These are phyloP conservation scores for Salvia rosmarinus DNA, from an alignment of 257 asterid genomes.

Conservation along the genomic window DNA sequence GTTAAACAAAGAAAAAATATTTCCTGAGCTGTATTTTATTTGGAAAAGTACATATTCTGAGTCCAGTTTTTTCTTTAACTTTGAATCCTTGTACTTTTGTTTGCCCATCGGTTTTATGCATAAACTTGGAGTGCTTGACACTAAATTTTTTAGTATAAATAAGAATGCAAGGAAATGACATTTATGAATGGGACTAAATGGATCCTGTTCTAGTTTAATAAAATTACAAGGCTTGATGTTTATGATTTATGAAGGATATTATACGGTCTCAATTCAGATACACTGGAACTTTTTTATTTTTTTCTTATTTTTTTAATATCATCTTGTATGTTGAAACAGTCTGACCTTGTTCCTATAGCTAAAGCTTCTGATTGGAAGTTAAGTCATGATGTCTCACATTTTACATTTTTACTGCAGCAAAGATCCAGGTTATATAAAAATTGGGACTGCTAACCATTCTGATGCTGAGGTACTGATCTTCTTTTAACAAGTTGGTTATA, in stretches of 20 bases:
- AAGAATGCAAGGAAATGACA: not conserved
- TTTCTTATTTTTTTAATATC: not conserved
- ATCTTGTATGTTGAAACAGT: slow-evolving; percentile 13
- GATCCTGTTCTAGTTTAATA: not conserved
- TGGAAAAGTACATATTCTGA: not conserved
- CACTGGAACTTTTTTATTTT: not conserved
- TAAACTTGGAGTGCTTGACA: not conserved
- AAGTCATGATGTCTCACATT: slow-evolving; percentile 39
- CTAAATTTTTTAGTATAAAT: not conserved
- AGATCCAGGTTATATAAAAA: slow-evolving; percentile 85
- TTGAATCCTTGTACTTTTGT: not conserved
- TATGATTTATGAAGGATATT: not conserved
- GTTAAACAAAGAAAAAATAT: slow-evolving; percentile 1
- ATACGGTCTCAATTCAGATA: not conserved
- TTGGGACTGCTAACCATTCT: slow-evolving; percentile 44
- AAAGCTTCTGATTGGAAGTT: slow-evolving; percentile 31
- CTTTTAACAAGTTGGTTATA: slow-evolving; percentile 26
- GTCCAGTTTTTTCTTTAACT: not conserved
- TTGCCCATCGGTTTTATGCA: not conserved
- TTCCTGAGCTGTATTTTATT: slow-evolving; percentile 5
- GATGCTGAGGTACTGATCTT: slow-evolving; percentile 65
- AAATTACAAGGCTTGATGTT: not conserved
- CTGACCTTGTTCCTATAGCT: slow-evolving; percentile 13
- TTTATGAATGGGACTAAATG: not conserved
- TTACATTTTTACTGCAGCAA: slow-evolving; percentile 76